Conservation (phyloP, 179 eudicot species). For the Heliamphora pulchella region DNA sequence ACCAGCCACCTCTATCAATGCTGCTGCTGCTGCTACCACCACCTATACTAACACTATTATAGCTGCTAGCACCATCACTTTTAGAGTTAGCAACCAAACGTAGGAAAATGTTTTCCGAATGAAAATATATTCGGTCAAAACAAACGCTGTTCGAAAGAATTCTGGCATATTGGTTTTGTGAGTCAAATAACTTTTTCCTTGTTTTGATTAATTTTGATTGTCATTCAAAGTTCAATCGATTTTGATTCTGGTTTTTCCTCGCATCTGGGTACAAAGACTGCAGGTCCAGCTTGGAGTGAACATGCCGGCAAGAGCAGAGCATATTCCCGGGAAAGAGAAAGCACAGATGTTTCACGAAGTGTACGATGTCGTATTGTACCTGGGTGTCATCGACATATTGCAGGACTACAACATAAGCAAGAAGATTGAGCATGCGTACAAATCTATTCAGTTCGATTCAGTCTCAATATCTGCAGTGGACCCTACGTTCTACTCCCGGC, state of each 20-base stretch:
- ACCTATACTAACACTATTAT: too few species aligned
- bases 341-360: slow-evolving; percentile 49
- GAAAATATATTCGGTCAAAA: too few species aligned
- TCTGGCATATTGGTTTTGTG: not conserved
- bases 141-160: not conserved
- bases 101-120: too few species aligned
- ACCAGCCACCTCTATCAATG: too few species aligned
- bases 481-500: slow-evolving; percentile 71
- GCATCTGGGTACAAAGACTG: slow-evolving; percentile 37
- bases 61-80: too few species aligned
- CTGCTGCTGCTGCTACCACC: too few species aligned
- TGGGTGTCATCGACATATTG: slow-evolving; percentile 90
- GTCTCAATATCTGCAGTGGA: slow-evolving; percentile 89
- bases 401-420: slow-evolving; percentile 82
- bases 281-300: slow-evolving; percentile 97
- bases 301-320: slow-evolving; percentile 98
- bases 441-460: slow-evolving; percentile 83
- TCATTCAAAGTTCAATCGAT: not conserved
- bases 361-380: slow-evolving; percentile 82
- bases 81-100: too few species aligned
- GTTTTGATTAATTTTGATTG: not conserved
- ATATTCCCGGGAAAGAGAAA: slow-evolving; percentile 33
- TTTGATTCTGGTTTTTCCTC: slow-evolving; percentile 1
- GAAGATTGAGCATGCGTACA: slow-evolving; percentile 88
- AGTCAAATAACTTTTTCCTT: not conserved